phyloP scores from a whole-genome alignment of 1,139 yeast species.

The Zhuliangozyma blackwelliae region DNA sequence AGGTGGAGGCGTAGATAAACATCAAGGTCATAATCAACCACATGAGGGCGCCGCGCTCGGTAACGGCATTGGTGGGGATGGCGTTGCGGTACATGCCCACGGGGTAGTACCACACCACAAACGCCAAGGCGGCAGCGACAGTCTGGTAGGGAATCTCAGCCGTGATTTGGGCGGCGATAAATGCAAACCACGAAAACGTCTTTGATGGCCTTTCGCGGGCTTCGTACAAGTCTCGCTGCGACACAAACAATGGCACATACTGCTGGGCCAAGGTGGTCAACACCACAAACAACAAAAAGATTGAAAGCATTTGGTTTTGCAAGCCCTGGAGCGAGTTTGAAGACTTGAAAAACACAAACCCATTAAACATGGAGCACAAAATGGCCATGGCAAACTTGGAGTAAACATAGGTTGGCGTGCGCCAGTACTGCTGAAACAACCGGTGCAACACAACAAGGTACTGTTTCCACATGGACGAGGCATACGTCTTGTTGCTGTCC shows the following conservation, averaged over 20 bases:
- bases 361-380: conserved; percentile 41
- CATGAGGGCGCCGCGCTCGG: conserved; percentile 39
- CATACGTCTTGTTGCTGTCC: conserved; percentile 18
- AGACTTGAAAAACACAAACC: conserved; percentile 40
- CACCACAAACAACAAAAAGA: conserved; percentile 49
- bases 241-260: conserved; percentile 29
- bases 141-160: conserved; percentile 78
- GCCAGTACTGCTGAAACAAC: conserved; percentile 37
- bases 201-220: conserved; percentile 34
- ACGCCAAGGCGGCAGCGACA: conserved; percentile 59
- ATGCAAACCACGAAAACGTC: conserved; percentile 26
- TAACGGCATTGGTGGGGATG: conserved; percentile 18
- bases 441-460: conserved; percentile 19
- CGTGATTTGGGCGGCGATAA: conserved; percentile 57
- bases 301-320: conserved; percentile 46
- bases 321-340: conserved; percentile 36
- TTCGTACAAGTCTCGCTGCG: conserved; percentile 34
- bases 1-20: conserved; percentile 30
- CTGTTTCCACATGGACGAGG: conserved; percentile 19
- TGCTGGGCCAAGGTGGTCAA: conserved; percentile 55
- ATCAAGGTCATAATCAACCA: conserved; percentile 41
- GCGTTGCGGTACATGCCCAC: conserved; percentile 66
- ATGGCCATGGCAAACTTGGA: conserved; percentile 36
- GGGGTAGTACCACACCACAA: conserved; percentile 71
- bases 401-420: conserved; percentile 39